Base-by-base conservation (phyloP, 495 filamentous ascomycete species). In the Penicillium psychrofluorescens region DNA sequence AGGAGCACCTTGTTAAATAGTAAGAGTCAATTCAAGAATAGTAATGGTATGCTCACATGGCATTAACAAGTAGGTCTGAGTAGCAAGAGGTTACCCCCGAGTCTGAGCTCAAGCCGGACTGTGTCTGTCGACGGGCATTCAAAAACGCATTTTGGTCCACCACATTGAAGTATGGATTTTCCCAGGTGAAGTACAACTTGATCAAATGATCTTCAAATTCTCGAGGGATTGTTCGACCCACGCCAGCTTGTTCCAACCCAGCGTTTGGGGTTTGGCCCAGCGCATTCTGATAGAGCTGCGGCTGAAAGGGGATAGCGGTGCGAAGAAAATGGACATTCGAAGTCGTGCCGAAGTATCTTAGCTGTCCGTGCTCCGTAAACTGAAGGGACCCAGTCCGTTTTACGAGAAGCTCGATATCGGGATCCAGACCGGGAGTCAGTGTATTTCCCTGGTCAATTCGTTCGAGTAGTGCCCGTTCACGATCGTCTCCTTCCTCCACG, bases 101-200 rank as follows among this genome's bases (percentile, higher is more conserved):
- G 22, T 22, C 22, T 22, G 22, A 22, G 22, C 22, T 22, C 22
- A 6, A 22, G 22, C 22, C 22, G 22, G 6, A 22, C 22, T 22
- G 40, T 36, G 36, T 45, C 11, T 28, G 33, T 29, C 11, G 35
- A 7, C 54, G 51, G 34, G 51, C 41, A 16, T 49, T 48, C 35
- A 50, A 48, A 29, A 41, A 41, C 2, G 50, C 45, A 14, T 43
- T 34, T 27, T 44, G 29, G 35, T 63, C 49, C 9, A 63, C 54
- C 0, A 55, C 46, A 45, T 53, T 46, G 13, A 61, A 44, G 34
- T 43, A 43, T 7, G 59, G 52, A 35, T 61, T 50, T 16, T 63
- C 29, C 59, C 59, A 63, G 11, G 44, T 33, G 41, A 63, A 61
- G 29, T 56, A 63, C 7, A 63, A 44, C 33, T 54, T 43, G 35